Evolutionary conservation across 257 asterid genomes (phyloP), one percentile per base, ranked within the genome.

Genomic region (Cinchona pubescens): DNA sequence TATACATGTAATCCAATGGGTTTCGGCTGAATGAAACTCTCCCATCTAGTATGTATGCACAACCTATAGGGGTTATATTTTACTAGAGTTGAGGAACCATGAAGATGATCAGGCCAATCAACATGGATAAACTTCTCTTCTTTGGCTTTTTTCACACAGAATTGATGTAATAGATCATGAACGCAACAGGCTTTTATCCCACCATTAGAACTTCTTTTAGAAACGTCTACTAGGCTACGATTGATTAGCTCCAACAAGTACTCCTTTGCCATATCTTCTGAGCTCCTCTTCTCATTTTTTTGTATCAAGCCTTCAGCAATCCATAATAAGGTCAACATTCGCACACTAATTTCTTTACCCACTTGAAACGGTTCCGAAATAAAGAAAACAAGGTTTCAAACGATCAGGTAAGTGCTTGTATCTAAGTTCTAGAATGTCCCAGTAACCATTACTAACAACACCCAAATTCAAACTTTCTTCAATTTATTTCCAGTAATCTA

Each of bases 301-400:
- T 35, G 13, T 18, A 67, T 40, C 11, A 67, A 67, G 6, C 53
- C 71, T 38, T 67, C 53, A 21, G 51, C 71, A 3, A 38, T 40
- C 55, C 71, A 67, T 38, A 40, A 3, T 2, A 9, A 18, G 32
- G 53, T 38, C 14, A 40, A 21, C 49, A 19, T 65, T n/a, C 6
- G 32, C 0, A 13, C 70, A 19, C 49, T 19, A 5, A 65, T 18
- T 34, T 18, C 70, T 40, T 65, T 10, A 7, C 27, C 70, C 30
- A 18, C 29, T 65, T 7, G 29, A 65, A 69, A 32, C n/a, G 9
- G 45, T 45, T 2, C 30, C 74, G 16, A 69, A 35, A 51, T 48
- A 69, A 14, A 69, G 62, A 29, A 69, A 51, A 30, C 74, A 69
- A 19, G 61, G 62, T 37, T 69, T 69, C 19, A 49, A 69, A 5